phyloP scores from a whole-genome alignment of 2,329 filamentous ascomycete genomes.

The Colletotrichum sp. region DNA sequence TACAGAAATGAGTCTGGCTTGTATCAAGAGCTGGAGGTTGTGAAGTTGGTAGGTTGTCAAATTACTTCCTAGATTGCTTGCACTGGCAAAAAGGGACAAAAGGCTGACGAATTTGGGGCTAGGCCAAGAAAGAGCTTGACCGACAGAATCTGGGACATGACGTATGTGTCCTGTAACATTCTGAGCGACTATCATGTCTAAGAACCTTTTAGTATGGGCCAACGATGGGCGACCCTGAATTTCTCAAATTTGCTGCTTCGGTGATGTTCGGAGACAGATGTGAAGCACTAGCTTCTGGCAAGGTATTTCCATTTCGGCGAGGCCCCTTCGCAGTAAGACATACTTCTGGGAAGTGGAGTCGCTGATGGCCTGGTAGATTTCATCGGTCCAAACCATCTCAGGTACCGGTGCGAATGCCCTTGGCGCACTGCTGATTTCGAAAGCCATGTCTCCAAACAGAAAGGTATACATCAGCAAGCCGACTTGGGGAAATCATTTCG shows the following conservation, averaged over 20 bases:
- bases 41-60: conserved; percentile 24
- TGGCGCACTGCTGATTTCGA: conserved; percentile 33
- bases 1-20: conserved; percentile 36
- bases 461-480: conserved; percentile 34
- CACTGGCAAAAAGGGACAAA: neutral
- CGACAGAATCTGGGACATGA: conserved; percentile 28
- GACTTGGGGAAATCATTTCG: conserved; percentile 38
- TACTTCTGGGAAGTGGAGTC: neutral
- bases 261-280: conserved; percentile 33
- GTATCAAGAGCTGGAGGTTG: conserved; percentile 33
- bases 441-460: conserved; percentile 24
- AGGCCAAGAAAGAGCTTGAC: conserved; percentile 28
- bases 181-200: neutral
- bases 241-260: conserved; percentile 30
- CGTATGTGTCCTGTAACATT: conserved; percentile 17
- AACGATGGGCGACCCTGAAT: conserved; percentile 35
- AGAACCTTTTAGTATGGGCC: conserved; percentile 32
- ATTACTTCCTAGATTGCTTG: neutral
- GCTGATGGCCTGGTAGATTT: conserved; percentile 24
- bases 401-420: conserved; percentile 41
- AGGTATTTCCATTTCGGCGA: neutral
- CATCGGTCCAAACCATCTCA: conserved; percentile 41
- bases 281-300: neutral
- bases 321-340: neutral
- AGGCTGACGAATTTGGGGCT: neutral